These are phyloP conservation scores for Fusarium nisikadoi DNA, from an alignment of 2,329 filamentous ascomycete genomes.

Conservation along the genomic window DNA sequence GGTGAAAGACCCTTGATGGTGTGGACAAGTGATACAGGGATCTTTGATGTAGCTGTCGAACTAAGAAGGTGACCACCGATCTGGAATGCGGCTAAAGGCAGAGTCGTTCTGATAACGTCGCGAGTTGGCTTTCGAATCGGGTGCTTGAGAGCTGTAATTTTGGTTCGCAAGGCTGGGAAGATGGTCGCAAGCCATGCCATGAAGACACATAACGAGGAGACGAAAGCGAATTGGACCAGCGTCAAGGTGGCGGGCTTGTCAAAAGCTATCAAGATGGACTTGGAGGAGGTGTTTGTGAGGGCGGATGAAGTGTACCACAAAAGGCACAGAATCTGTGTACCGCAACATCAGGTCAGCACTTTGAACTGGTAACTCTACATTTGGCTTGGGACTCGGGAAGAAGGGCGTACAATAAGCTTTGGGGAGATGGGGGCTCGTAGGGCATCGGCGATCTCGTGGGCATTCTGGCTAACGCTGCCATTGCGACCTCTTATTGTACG, in stretches of 20 bases:
- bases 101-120: slow-evolving; percentile 85
- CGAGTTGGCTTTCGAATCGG: slow-evolving; percentile 83
- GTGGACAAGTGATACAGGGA: slow-evolving; percentile 95
- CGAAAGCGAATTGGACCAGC: slow-evolving; percentile 91
- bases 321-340: slow-evolving; percentile 78
- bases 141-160: slow-evolving; percentile 82
- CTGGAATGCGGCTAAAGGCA: slow-evolving; percentile 94
- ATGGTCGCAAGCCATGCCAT: slow-evolving; percentile 79
- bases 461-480: slow-evolving; percentile 90
- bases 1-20: slow-evolving; percentile 98
- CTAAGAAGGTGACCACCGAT: slow-evolving; percentile 93
- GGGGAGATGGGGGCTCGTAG: slow-evolving; percentile 90
- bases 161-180: slow-evolving; percentile 76
- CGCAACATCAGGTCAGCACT: slow-evolving; percentile 44
- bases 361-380: slow-evolving; percentile 13
- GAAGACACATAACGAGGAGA: slow-evolving; percentile 86
- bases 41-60: slow-evolving; percentile 92
- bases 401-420: slow-evolving; percentile 77
- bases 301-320: slow-evolving; percentile 97
- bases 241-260: slow-evolving; percentile 92
- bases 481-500: slow-evolving; percentile 82
- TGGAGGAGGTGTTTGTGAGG: slow-evolving; percentile 96
- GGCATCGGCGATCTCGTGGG: slow-evolving; percentile 91
- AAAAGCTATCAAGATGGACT: slow-evolving; percentile 93
- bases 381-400: slow-evolving; percentile 11